Conservation (phyloP, 2,329 filamentous ascomycete species). For the Triangularia setosa region DNA sequence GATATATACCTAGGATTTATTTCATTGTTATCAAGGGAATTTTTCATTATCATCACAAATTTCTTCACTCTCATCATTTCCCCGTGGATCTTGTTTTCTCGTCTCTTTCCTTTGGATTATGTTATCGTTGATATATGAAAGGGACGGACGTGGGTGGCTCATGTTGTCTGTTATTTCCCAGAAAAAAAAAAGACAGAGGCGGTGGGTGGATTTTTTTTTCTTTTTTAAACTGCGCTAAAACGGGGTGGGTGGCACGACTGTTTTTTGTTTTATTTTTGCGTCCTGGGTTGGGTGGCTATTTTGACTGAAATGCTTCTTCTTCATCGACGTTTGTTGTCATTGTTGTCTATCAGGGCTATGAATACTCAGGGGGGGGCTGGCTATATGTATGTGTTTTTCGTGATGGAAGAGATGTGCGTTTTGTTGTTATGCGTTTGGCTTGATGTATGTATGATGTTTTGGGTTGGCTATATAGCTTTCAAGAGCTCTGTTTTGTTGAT, state of each 20-base stretch:
- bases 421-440: background rate
- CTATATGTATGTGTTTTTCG: background rate
- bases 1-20: background rate
- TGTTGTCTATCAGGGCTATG: background rate
- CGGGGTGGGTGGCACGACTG: background rate
- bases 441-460: background rate
- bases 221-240: background rate
- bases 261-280: background rate
- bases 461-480: background rate
- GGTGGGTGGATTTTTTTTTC: too few species aligned
- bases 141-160: too few species aligned
- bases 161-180: too few species aligned
- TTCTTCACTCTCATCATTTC: background rate
- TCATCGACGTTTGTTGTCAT: background rate
- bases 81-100: background rate
- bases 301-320: background rate
- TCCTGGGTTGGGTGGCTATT: background rate
- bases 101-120: background rate
- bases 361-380: background rate
- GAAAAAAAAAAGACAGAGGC: too few species aligned
- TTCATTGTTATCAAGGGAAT: background rate
- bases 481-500: background rate
- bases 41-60: background rate
- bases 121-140: too few species aligned
- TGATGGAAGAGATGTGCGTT: background rate